Percentiles rank a stretch among this genome's conserved stretches.
phyloP scores from a whole-genome alignment of 2,329 filamentous ascomycete species.

The Aureobasidium lini region DNA sequence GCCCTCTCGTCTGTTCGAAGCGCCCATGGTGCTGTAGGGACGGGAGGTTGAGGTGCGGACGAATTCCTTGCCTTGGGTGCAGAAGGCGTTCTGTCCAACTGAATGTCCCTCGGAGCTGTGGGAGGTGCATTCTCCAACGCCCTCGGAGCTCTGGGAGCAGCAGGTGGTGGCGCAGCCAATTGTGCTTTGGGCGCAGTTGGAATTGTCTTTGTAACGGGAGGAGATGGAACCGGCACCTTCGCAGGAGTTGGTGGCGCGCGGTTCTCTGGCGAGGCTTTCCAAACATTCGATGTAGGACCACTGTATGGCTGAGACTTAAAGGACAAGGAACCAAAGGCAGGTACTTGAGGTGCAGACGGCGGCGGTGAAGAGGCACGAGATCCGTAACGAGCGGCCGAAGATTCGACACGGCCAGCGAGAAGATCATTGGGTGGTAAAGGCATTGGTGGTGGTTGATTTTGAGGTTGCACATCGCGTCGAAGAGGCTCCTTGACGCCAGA shows the following conservation, averaged over 20 bases:
- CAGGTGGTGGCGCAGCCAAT: constrained; percentile 27
- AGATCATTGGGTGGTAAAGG: constrained; percentile 36
- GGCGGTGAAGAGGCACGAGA: constrained; percentile 44
- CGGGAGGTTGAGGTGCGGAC: neutral
- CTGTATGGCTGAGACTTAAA: constrained; percentile 15
- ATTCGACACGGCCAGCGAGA: constrained; percentile 38
- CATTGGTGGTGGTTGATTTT: neutral
- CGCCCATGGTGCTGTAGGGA: constrained; percentile 13
- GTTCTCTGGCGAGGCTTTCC: constrained; percentile 33
- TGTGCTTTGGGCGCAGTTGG: constrained; percentile 31
- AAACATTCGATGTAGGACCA: constrained; percentile 31
- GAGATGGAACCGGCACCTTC: neutral
- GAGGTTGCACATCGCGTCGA: constrained; percentile 24
- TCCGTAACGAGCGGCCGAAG: constrained; percentile 39
- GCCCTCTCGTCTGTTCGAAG: constrained; percentile 8
- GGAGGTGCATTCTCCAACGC: constrained; percentile 22
- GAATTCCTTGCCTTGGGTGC: constrained; percentile 3
- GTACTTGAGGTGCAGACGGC: constrained; percentile 46
- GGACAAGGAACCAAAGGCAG: constrained; percentile 44
- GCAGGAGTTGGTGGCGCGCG: constrained; percentile 2
- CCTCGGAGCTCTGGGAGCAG: constrained; percentile 26
- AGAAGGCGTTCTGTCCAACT: neutral
- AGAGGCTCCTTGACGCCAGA: constrained; percentile 14
- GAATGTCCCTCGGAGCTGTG: neutral
- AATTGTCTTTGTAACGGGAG: constrained; percentile 16